These are phyloP conservation scores for Choiromyces venosus DNA, from an alignment of 495 filamentous ascomycete genomes.

Conservation along the genomic window DNA sequence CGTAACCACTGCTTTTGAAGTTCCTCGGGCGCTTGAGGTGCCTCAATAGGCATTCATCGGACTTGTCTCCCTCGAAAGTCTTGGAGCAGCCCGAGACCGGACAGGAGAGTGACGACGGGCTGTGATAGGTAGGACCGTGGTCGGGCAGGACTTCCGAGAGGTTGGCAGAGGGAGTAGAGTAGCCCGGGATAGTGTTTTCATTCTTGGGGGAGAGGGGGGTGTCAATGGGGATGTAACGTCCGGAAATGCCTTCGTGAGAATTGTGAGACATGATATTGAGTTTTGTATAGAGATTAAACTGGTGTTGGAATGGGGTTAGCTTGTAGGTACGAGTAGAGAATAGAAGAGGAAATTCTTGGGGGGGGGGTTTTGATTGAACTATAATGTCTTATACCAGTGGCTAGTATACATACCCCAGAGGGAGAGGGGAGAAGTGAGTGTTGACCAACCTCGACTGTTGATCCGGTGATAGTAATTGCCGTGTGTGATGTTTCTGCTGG, in stretches of 20 bases:
- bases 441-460: background rate
- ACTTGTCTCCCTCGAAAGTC: background rate
- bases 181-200: background rate
- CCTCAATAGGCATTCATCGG: background rate
- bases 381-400: background rate
- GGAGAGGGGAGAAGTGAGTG: background rate
- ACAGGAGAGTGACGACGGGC: accelerated
- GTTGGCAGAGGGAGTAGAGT: background rate
- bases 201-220: background rate
- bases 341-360: background rate
- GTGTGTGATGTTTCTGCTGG: background rate
- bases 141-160: background rate
- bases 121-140: background rate
- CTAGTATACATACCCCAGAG: background rate
- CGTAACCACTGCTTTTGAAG: background rate
- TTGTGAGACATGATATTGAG: background rate
- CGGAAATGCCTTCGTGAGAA: background rate
- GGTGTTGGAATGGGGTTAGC: background rate
- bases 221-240: background rate
- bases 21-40: background rate
- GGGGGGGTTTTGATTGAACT: background rate
- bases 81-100: background rate
- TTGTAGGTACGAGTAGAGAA: background rate
- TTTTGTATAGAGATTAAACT: background rate
- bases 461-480: background rate